These are phyloP conservation scores for Fusarium pininemorale DNA, from an alignment of 2,329 filamentous ascomycete genomes.

Conservation along the genomic window DNA sequence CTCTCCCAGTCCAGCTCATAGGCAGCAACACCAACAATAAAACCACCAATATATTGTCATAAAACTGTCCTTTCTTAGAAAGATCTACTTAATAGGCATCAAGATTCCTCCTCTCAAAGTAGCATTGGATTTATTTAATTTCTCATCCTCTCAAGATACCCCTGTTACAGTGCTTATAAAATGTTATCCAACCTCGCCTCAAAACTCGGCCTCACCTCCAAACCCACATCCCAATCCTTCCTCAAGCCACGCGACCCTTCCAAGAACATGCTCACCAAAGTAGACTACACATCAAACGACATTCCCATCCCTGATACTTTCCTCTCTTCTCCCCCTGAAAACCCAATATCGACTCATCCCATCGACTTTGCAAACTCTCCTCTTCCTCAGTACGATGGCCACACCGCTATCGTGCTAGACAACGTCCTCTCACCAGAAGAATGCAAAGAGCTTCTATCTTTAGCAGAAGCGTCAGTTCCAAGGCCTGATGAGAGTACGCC, in stretches of 20 bases:
- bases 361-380: slow-evolving; percentile 62
- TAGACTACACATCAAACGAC: slow-evolving; percentile 45
- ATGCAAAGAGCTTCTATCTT: slow-evolving; percentile 63
- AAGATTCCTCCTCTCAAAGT: too few species aligned
- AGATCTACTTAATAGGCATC: slow-evolving; percentile 1
- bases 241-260: slow-evolving; percentile 4
- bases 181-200: slow-evolving; percentile 39
- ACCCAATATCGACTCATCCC: slow-evolving; percentile 51
- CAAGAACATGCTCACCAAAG: not conserved
- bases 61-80: not conserved
- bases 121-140: not conserved
- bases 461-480: slow-evolving; percentile 63
- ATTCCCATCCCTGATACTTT: slow-evolving; percentile 55
- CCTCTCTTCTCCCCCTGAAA: slow-evolving; percentile 51
- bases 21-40: slow-evolving; percentile 21
- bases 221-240: not conserved
- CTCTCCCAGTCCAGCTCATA: not conserved
- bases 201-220: slow-evolving; percentile 32
- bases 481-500: slow-evolving; percentile 31
- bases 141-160: not conserved
- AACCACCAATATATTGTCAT: not conserved
- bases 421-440: slow-evolving; percentile 65
- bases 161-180: not conserved
- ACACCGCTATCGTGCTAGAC: slow-evolving; percentile 69
- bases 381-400: slow-evolving; percentile 61